Percentiles rank a stretch among this genome's conserved stretches.
These are phyloP conservation scores for Tetracentron sinense DNA, from an alignment of 164 flowering plant species.

Conservation along the genomic window DNA sequence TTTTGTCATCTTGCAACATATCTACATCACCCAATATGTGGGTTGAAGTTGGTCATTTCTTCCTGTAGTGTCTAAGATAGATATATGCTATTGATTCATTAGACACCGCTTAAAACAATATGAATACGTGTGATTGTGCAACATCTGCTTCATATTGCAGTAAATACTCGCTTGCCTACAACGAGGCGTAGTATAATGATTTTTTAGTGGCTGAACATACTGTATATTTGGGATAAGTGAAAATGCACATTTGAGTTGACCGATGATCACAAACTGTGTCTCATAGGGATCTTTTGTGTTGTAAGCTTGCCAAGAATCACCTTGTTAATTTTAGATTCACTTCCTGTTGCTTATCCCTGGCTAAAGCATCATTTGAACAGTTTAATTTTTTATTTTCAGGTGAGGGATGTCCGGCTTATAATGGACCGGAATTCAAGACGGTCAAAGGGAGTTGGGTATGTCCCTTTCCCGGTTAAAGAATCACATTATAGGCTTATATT, in stretches of 20 bases:
- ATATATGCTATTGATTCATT: slow-evolving; percentile 19
- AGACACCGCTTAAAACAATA: slow-evolving; percentile 18
- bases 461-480: slow-evolving; percentile 9
- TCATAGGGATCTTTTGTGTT: slow-evolving; percentile 8
- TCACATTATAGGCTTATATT: slow-evolving; percentile 12
- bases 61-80: slow-evolving; percentile 9
- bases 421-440: slow-evolving; percentile 98
- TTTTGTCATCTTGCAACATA: slow-evolving; percentile 11
- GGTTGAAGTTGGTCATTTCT: slow-evolving; percentile 14
- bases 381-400: slow-evolving; percentile 44
- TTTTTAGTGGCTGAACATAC: slow-evolving; percentile 36
- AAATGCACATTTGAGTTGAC: slow-evolving; percentile 18
- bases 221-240: slow-evolving; percentile 28
- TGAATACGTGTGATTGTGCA: slow-evolving; percentile 32
- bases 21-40: slow-evolving; percentile 10
- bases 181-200: slow-evolving; percentile 31
- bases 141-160: slow-evolving; percentile 39
- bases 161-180: slow-evolving; percentile 33
- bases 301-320: slow-evolving; percentile 16
- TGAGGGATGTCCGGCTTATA: slow-evolving; percentile 90
- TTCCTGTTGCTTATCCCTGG: background rate
- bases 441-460: slow-evolving; percentile 99
- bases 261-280: slow-evolving; percentile 14
- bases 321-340: slow-evolving; percentile 5
- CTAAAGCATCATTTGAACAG: background rate